Evolutionary conservation across 345 rosid species (phyloP), one percentile per base, ranked within the genome.

Genomic region (Isatis tinctoria): DNA sequence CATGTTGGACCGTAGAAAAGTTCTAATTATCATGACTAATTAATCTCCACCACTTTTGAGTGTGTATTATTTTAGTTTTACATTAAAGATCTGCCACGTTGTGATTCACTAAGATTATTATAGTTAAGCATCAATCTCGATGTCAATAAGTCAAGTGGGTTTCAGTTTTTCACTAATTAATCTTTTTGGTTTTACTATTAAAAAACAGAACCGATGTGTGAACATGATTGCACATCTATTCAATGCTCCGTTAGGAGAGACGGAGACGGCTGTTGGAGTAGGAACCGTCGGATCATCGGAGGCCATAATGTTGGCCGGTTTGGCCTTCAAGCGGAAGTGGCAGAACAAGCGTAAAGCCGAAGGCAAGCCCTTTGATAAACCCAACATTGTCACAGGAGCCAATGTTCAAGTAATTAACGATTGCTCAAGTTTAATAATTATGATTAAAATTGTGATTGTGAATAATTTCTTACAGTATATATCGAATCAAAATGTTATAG

Each of bases 321-420:
- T 86, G 24, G 87, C 90, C 22, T 86, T 86, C 60, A 86, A 86
- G 70, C 69, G 90, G 5, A 80, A 78, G 51, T 86, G 87, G 90
- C 90, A 86, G 49, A 84, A 86, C 82, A 82, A 73, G 73, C 82
- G 85, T n/a, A 79, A 69, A 37, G 83, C 85, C 2, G 68, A 82
- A 45, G 90, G 86, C 26, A 75, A 76, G 61, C 86, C 90, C 0
- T 47, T 17, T 32, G 84, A 86, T 75, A 86, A 82, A 37, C 90
- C 90, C 27, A 86, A 86, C 81, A 86, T 86, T 73, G 90, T 86
- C 70, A 86, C 90, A 10, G 87, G 90, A 22, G 90, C 90, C 74
- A 86, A 86, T 75, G 90, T 86, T 64, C 86, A 86, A 82, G 86
- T 77, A 76, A 58, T 1, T 45, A 52, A 9, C 33, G 8, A 53